These are phyloP conservation scores for Hypoxylon rickii DNA, from an alignment of 495 filamentous ascomycete species.

Conservation along the genomic window DNA sequence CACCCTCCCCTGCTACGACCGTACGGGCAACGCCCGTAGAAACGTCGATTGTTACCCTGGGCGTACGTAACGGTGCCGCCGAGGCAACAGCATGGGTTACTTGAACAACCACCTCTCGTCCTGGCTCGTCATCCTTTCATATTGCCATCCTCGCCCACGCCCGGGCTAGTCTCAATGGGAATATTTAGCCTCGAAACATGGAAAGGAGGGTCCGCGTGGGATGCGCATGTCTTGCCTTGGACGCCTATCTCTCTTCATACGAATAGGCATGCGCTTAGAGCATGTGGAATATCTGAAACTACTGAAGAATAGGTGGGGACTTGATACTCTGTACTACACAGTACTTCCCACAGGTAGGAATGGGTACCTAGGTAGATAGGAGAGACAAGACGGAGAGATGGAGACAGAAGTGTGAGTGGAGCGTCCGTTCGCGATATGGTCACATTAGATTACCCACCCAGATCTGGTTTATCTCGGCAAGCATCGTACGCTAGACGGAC, in stretches of 20 bases:
- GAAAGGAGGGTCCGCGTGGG: slow-evolving; percentile 34
- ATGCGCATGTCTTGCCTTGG: slow-evolving; percentile 23
- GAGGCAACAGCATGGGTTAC: slow-evolving; percentile 20
- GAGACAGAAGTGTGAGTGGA: slow-evolving; percentile 15
- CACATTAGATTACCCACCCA: slow-evolving; percentile 33
- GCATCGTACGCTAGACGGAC: slow-evolving; percentile 19
- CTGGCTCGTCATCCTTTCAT: slow-evolving; percentile 6
- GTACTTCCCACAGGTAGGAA: too few species aligned
- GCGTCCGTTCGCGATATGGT: slow-evolving; percentile 21
- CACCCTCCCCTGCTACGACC: slow-evolving; percentile 12
- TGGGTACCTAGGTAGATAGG: too few species aligned
- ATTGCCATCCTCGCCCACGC: slow-evolving; percentile 6
- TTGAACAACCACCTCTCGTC: slow-evolving; percentile 17
- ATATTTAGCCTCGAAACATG: slow-evolving; percentile 14
- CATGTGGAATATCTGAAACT: slow-evolving; percentile 38
- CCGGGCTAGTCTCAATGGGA: slow-evolving; percentile 18
- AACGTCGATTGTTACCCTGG: slow-evolving; percentile 19
- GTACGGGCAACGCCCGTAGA: slow-evolving; percentile 3
- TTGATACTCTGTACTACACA: slow-evolving; percentile 6
- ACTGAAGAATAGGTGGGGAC: slow-evolving; percentile 27
- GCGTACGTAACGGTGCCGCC: slow-evolving; percentile 13
- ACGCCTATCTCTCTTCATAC: slow-evolving; percentile 30
- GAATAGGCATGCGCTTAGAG: slow-evolving; percentile 32
- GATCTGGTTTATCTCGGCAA: slow-evolving; percentile 34
- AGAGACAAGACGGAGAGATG: slow-evolving; percentile 12